Conservation (phyloP, 1,284 basidiomycete species). For the Caloboletus firmus region DNA sequence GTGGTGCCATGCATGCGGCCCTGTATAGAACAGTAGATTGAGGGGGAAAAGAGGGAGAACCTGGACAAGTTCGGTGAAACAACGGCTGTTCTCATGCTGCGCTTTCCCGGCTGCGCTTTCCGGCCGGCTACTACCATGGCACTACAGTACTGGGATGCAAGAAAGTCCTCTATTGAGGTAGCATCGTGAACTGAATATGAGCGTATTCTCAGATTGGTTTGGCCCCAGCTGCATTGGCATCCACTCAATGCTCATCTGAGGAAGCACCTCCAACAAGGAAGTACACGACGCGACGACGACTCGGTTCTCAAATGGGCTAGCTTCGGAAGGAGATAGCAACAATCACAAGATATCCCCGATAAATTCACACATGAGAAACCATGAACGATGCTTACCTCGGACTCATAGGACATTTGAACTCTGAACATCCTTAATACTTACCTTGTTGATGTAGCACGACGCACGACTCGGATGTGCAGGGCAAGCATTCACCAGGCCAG, state of each 20-base stretch:
- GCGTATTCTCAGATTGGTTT: no score
- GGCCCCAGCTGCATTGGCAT: no score
- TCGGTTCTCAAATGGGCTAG: background rate
- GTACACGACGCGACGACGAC: background rate
- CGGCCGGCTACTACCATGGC: no score
- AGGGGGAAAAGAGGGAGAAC: no score
- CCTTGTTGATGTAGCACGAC: background rate
- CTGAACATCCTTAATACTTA: background rate
- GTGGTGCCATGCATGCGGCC: conserved; percentile 13
- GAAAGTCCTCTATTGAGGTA: background rate
- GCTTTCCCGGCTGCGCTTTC: background rate
- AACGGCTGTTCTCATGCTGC: background rate
- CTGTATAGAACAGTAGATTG: background rate
- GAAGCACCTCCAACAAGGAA: background rate
- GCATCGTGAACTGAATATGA: no score
- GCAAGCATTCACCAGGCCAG: no score
- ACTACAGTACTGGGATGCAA: no score
- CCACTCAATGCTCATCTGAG: background rate
- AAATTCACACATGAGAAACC: background rate
- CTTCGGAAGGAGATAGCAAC: background rate
- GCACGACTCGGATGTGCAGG: no score
- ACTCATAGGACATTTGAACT: background rate
- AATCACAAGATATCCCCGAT: background rate
- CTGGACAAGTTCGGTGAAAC: background rate
- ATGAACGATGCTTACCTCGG: background rate